A percentile compares a stretch with the other conserved stretches of the same genome.
These are phyloP conservation scores for Trypanosoma mega DNA, from an alignment of 208 protist genomes.

Conservation along the genomic window DNA sequence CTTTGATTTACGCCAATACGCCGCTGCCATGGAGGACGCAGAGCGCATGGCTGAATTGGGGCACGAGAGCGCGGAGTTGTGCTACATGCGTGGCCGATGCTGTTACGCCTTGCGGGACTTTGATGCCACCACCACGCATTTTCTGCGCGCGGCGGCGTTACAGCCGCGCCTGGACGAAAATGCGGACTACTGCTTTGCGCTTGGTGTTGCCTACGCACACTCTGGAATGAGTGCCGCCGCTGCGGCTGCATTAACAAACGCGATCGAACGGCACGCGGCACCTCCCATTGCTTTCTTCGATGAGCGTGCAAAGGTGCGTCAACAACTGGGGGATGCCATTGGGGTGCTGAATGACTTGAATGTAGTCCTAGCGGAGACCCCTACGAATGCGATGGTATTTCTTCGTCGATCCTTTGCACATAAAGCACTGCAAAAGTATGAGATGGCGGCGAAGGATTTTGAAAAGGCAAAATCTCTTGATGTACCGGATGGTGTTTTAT, in stretches of 20 bases:
- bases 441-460: slow-evolving; percentile 85
- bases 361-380: slow-evolving; percentile 57
- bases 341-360: slow-evolving; percentile 78
- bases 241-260: slow-evolving; percentile 48
- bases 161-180: slow-evolving; percentile 38
- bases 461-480: slow-evolving; percentile 51
- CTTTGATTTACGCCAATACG: slow-evolving; percentile 33
- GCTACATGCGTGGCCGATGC: slow-evolving; percentile 81
- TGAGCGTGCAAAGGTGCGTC: slow-evolving; percentile 84
- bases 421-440: slow-evolving; percentile 71
- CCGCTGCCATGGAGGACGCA: slow-evolving; percentile 25
- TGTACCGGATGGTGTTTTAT: slow-evolving; percentile 7
- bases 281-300: slow-evolving; percentile 44
- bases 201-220: slow-evolving; percentile 44
- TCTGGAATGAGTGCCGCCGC: slow-evolving; percentile 26
- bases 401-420: slow-evolving; percentile 84
- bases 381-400: slow-evolving; percentile 66
- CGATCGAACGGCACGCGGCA: slow-evolving; percentile 33
- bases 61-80: slow-evolving; percentile 48
- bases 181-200: slow-evolving; percentile 43
- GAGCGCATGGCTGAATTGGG: slow-evolving; percentile 4
- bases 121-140: slow-evolving; percentile 46
- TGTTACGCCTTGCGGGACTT: slow-evolving; percentile 57
- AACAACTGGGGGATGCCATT: slow-evolving; percentile 53
- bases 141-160: slow-evolving; percentile 46